Evolutionary conservation across 2,329 filamentous ascomycete species (phyloP), one percentile per base, ranked within the genome.

Genomic region (Didymella exigua): DNA sequence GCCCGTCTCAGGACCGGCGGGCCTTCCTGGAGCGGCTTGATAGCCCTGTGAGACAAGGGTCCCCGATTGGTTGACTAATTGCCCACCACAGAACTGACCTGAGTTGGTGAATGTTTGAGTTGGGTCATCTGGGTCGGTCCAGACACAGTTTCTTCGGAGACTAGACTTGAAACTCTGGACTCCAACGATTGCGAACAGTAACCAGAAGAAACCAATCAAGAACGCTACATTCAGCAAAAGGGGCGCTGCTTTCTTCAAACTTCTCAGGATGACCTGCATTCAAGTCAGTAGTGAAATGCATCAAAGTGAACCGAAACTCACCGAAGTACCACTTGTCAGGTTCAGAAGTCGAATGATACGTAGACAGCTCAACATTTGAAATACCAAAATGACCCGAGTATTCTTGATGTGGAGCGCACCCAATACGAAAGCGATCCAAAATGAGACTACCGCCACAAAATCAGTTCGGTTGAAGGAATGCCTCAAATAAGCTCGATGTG

Each of bases 401-500:
- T 82, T 81, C 70, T 97, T 90, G 18, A 92, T 72, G 0, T 88
- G 86, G 10, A 84, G 83, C 16, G 93, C 76, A 27, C 86, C 85
- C 45, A 99, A 80, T 10, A 85, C 73, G 67, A 98, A 95, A 1
- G 91, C 88, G 53, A 96, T 88, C 95, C 95, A 99, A 75, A 92
- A 99, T 0, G 93, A 89, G n/a, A 95, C 82, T 7, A 99, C 89
- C 1, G 95, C 96, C 48, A 99, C 81, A 74, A 98, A 97, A 73
- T 99, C 95, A 10, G 98, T 83, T 47, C 95, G 86, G 71, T 98
- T 98, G 78, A 99, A 99, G 0, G 91, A 93, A 75, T 99, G 95
- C 14, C 95, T 87, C 50, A 99, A 78, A 74, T 97, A 98, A 1
- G 95, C 96, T 59, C 95, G 86, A 48, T 95, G 88, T 14, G 96